Evolutionary conservation across 2,329 filamentous ascomycete species (phyloP), one percentile per base, ranked within the genome.

Genomic region (Juglanconis juglandina): DNA sequence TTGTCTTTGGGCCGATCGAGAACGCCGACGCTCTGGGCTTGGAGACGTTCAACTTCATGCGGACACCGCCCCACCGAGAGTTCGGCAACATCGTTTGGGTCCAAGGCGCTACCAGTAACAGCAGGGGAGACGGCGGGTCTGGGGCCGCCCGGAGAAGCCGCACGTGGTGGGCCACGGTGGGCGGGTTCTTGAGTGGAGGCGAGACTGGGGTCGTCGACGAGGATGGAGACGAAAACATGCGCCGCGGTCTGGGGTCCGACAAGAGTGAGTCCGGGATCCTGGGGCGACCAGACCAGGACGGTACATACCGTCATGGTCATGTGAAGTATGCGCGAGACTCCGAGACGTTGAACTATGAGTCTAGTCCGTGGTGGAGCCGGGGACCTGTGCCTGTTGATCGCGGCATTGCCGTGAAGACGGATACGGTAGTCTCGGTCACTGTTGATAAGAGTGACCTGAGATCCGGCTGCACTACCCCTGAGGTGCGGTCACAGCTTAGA

Each of bases 11-110:
- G 13, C 59, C 59, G 11, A 67, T 69, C 14, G 65, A 69, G 17
- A 68, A 68, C 44, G 53, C 44, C 11, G 58, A 71, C 56, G 71
- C 73, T 3, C 67, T 70, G 1, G 75, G 73, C 4, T 53, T 77
- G 32, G 71, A 71, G n/a, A 76, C 73, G 0, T 76, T 76, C 34
- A 65, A 69, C 6, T 71, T 72, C 58, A 68, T 72, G 67, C 58
- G 69, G 35, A 72, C 70, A 46, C 70, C 69, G 41, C 64, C 53
- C 30, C 67, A 62, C 34, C 58, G 70, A 39, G 61, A 60, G 17
- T 71, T 65, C 52, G 71, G 71, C 33, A 71, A 73, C 52, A 68
- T 72, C 46, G 61, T 71, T 6, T 72, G 69, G 69, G 68, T 71
- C 8, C 66, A 71, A 32, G 70, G 70, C 11, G 66, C 58, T 44